Base-by-base conservation (phyloP, 2,329 filamentous ascomycete genomes). In the Cladosporium velox region DNA sequence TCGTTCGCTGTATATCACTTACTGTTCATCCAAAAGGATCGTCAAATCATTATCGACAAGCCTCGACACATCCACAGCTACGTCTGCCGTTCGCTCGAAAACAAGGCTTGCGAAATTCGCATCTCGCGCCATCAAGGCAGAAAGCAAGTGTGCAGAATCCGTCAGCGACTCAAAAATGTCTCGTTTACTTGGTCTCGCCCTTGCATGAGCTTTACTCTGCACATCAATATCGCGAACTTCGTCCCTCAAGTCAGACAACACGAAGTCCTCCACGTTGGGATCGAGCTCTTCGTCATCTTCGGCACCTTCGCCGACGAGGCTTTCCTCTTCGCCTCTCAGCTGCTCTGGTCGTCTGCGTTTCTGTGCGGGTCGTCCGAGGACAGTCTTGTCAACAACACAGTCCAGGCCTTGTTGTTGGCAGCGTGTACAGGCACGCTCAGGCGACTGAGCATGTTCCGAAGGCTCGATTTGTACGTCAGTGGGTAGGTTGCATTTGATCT, bases 401-500 rank as follows among this genome's bases (percentile, higher is more conserved):
- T 71, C 68, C 14, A 70, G 44, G 7, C 65, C 63, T 55, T 67
- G 66, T 11, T 62, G 26, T 47, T 51, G 51, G 34, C 69, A 71
- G 15, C 69, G 59, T 28, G 65, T 38, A 44, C 69, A 70, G 7
- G 61, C 32, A 21, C 38, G 58, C n/a, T 59, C 65, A 2, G 41
- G 57, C 35, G 69, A 59, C 58, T 69, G 68, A 8, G 66, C 64
- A 18, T n/a, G 15, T 7, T 47, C 44, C 21, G 65, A 67, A 28
- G 66, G 67, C 38, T 66, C 58, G 12, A 69, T 54, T 8, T 12
- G 24, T 18, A 35, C 57, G n/a, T 70, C 54, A 15, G 66, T 32
- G 4, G 69, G 69, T 12, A 71, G 58, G 14, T 57, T 54, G 35
- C 68, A 71, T 66, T 70, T 71, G 58, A 71, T 71, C 52, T 70